phyloP scores from a whole-genome alignment of 176 grass and related monocot genomes.

The Canna indica region DNA sequence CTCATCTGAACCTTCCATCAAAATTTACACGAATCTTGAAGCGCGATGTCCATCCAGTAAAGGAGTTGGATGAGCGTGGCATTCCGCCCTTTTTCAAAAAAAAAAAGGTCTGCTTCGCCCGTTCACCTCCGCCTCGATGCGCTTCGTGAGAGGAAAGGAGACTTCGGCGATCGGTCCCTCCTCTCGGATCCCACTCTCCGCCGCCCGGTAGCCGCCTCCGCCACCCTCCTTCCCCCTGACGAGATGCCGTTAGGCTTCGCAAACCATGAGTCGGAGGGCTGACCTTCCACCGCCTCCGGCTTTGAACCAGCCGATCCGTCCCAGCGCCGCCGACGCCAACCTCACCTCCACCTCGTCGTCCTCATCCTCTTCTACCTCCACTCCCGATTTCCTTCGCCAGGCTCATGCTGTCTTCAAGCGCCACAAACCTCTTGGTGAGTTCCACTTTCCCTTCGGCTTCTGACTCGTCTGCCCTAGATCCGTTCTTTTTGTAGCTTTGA shows the following conservation, averaged over 20 bases:
- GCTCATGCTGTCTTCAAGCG: constrained; percentile 66
- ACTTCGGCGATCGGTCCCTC: not conserved
- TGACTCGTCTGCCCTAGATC: not conserved
- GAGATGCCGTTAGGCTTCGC: constrained; percentile 5
- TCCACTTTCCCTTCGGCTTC: not conserved
- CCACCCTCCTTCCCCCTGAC: no score
- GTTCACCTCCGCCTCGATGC: not conserved
- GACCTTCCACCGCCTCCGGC: constrained; percentile 9
- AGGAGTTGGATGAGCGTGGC: not conserved
- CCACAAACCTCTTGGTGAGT: constrained; percentile 21
- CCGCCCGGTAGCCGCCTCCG: constrained; percentile 3
- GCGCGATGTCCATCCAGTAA: not conserved
- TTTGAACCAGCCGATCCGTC: not conserved
- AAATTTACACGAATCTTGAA: not conserved
- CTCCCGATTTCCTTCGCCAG: constrained; percentile 44
- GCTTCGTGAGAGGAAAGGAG: not conserved
- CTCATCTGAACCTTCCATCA: not conserved
- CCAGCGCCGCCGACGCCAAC: not conserved
- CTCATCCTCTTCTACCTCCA: constrained; percentile 35
- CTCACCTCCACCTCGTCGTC: constrained; percentile 1
- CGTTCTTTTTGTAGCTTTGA: not conserved
- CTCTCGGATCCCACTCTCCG: not conserved
- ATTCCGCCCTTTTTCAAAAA: not conserved
- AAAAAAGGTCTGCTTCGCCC: not conserved
- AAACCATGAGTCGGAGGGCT: constrained; percentile 11